Percentiles rank a stretch among this genome's conserved stretches.
phyloP scores from a whole-genome alignment of 2,329 filamentous ascomycete species.

The Fusarium sp. region DNA sequence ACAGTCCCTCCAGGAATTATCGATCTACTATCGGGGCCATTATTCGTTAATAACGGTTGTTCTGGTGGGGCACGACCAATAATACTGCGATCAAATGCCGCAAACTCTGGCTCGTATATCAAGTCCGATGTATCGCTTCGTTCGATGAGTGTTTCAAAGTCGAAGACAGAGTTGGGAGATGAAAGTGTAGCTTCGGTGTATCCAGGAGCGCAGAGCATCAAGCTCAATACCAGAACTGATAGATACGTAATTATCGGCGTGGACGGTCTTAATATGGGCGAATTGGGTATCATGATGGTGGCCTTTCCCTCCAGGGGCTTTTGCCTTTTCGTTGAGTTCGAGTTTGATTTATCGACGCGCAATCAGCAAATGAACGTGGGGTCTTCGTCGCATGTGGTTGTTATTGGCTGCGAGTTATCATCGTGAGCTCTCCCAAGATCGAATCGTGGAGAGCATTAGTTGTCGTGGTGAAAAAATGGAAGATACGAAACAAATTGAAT shows the following conservation, averaged over 20 bases:
- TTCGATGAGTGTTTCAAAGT: constrained; percentile 24
- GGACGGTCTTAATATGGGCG: constrained; percentile 76
- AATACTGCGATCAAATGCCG: constrained; percentile 68
- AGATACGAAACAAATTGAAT: constrained; percentile 7
- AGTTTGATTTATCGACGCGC: constrained; percentile 16
- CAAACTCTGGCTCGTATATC: constrained; percentile 70
- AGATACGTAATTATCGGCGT: constrained; percentile 71
- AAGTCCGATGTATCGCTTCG: constrained; percentile 32
- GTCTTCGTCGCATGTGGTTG: constrained; percentile 23
- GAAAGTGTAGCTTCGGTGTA: constrained; percentile 71
- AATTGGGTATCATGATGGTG: constrained; percentile 68
- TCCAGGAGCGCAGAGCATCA: constrained; percentile 66
- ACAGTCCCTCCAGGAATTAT: constrained; percentile 70
- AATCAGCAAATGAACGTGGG: constrained; percentile 13
- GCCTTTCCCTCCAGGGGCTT: constrained; percentile 55
- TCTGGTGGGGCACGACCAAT: constrained; percentile 67
- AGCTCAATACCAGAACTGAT: constrained; percentile 64
- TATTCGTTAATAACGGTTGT: constrained; percentile 67
- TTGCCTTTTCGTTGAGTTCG: constrained; percentile 25
- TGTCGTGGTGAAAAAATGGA: background rate
- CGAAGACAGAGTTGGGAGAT: constrained; percentile 13
- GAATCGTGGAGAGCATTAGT: background rate
- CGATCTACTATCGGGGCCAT: constrained; percentile 68
- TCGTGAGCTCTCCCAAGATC: constrained; percentile 19
- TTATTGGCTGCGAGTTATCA: constrained; percentile 27